Conservation (phyloP, 2,329 filamentous ascomycete genomes). For the Exophiala oligosperma region DNA sequence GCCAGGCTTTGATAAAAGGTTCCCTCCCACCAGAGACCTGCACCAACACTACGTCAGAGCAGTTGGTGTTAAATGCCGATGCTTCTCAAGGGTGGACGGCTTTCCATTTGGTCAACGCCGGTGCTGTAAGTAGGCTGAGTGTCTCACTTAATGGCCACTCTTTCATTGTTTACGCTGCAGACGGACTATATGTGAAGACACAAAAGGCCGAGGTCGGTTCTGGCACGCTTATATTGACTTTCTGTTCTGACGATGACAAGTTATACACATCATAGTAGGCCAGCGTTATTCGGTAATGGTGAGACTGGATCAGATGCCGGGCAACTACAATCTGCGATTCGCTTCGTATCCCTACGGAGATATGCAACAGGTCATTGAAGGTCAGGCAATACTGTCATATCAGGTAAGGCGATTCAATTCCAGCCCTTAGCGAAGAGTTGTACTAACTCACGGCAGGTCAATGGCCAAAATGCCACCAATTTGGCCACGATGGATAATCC, state of each 20-base stretch:
- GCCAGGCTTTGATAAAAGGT: conserved; percentile 17
- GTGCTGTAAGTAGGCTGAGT: conserved; percentile 19
- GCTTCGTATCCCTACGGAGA: conserved; percentile 21
- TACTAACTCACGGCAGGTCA: too few species aligned
- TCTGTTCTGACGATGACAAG: conserved; percentile 7
- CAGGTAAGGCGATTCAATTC: conserved; percentile 6
- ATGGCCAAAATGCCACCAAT: conserved; percentile 5
- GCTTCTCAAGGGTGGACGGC: conserved; percentile 25
- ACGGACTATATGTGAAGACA: conserved; percentile 23
- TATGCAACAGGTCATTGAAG: conserved; percentile 26
- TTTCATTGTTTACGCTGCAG: conserved; percentile 28
- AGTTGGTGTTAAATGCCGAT: conserved; percentile 6
- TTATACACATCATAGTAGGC: conserved; percentile 22
- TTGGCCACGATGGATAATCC: conserved; percentile 6
- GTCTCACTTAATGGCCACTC: conserved; percentile 27
- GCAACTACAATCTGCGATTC: conserved; percentile 22
- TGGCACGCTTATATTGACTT: conserved; percentile 10
- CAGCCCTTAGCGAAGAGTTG: too few species aligned
- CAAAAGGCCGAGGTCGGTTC: conserved; percentile 26
- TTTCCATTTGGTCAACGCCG: conserved; percentile 26
- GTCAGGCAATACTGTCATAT: conserved; percentile 22
- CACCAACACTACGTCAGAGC: conserved; percentile 21
- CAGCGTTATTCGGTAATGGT: conserved; percentile 30
- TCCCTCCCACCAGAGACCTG: conserved; percentile 23
- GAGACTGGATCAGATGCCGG: conserved; percentile 23